These are phyloP conservation scores for Aspergillus aculeatinus DNA, from an alignment of 2,329 filamentous ascomycete genomes.

Conservation along the genomic window DNA sequence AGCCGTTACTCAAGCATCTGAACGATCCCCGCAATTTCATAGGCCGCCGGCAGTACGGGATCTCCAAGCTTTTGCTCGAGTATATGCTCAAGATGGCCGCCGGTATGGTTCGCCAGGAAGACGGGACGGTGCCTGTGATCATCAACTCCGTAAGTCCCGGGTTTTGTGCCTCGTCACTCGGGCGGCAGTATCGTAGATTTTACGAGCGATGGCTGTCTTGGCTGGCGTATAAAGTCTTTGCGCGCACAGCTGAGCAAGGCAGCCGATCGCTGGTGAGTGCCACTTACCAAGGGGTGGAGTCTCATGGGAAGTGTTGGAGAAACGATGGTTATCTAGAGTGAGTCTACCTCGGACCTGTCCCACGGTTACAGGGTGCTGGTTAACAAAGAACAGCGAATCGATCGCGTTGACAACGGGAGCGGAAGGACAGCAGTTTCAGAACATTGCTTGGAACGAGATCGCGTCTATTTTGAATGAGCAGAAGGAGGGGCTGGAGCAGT, in stretches of 20 bases:
- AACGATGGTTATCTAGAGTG: conserved; percentile 41
- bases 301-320: conserved; percentile 47
- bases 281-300: conserved; percentile 43
- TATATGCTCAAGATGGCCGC: conserved; percentile 44
- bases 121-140: conserved; percentile 41
- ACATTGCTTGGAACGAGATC: conserved; percentile 45
- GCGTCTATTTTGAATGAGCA: conserved; percentile 31
- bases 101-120: conserved; percentile 26
- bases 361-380: neutral
- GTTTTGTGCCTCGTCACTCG: conserved; percentile 44
- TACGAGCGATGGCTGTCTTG: conserved; percentile 36
- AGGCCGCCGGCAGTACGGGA: conserved; percentile 38
- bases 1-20: conserved; percentile 34
- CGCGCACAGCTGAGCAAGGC: conserved; percentile 45
- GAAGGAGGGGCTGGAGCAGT: conserved; percentile 21
- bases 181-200: conserved; percentile 40
- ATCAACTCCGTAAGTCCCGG: conserved; percentile 49
- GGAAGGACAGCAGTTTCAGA: conserved; percentile 38
- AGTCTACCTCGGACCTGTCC: conserved; percentile 9
- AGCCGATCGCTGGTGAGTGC: conserved; percentile 46
- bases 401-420: conserved; percentile 31
- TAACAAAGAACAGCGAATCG: conserved; percentile 33
- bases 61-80: conserved; percentile 46
- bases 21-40: conserved; percentile 32
- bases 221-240: conserved; percentile 40